Evolutionary conservation across 2,329 filamentous ascomycete species (phyloP).

Genomic region (Alternaria conjuncta): DNA sequence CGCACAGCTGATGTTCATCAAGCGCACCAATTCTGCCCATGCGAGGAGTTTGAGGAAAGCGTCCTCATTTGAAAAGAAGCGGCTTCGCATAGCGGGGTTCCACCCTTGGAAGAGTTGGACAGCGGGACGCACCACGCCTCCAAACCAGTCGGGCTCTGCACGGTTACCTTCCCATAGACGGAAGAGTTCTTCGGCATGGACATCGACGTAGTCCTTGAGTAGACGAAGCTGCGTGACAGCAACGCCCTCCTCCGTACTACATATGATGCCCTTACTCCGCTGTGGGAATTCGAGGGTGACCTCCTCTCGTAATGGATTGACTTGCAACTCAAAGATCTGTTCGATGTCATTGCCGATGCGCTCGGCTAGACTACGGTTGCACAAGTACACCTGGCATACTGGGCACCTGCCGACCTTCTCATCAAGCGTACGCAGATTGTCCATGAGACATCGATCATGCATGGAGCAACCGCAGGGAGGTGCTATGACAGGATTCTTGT

Average conservation of each 20-base stretch:
- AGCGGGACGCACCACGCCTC: slow-evolving; percentile 4
- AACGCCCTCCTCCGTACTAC: slow-evolving; percentile 16
- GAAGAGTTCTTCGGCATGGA: slow-evolving; percentile 14
- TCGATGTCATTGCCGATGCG: slow-evolving; percentile 13
- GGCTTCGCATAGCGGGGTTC: neutral
- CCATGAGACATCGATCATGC: slow-evolving; percentile 10
- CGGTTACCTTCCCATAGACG: slow-evolving; percentile 2
- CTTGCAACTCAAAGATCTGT: slow-evolving; percentile 15
- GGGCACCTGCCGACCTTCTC: slow-evolving; percentile 9
- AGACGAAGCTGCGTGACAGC: slow-evolving; percentile 14
- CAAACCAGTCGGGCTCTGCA: slow-evolving; percentile 14
- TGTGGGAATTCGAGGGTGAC: slow-evolving; percentile 13
- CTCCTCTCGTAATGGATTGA: neutral
- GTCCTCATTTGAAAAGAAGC: slow-evolving; percentile 9
- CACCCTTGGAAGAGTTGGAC: slow-evolving; percentile 15
- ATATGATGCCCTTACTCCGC: neutral
- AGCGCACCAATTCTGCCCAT: slow-evolving; percentile 19
- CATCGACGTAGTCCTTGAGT: slow-evolving; percentile 19
- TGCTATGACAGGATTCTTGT: neutral
- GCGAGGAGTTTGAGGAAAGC: slow-evolving; percentile 16
- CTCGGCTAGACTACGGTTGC: slow-evolving; percentile 12
- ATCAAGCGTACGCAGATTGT: neutral
- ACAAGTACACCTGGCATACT: slow-evolving; percentile 4
- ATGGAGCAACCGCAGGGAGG: slow-evolving; percentile 1
- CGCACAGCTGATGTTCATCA: slow-evolving; percentile 11